Evolutionary conservation across 345 rosid species (phyloP).

Genomic region (Barbarea vulgaris): DNA sequence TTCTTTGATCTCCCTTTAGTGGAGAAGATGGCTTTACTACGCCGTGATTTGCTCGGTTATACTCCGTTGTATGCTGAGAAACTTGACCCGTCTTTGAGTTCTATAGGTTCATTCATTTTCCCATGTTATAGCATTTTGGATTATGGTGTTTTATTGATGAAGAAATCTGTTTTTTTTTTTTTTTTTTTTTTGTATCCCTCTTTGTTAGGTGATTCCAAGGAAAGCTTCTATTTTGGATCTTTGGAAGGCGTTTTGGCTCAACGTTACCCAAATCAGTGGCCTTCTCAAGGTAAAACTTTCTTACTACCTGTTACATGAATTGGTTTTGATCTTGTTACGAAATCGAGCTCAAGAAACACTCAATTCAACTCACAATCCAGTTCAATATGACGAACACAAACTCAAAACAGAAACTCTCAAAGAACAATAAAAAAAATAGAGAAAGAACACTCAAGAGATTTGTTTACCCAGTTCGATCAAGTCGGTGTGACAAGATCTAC

Average conservation of each 20-base stretch:
- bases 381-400: no score
- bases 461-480: no score
- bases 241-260: constrained; percentile 42
- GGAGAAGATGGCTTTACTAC: constrained; percentile 58
- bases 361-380: no score
- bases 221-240: constrained; percentile 76
- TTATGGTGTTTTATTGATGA: neutral
- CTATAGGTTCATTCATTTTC: constrained; percentile 28
- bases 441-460: no score
- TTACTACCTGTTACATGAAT: neutral
- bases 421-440: no score
- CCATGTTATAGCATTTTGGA: neutral
- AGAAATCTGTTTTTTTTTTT: neutral
- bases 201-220: constrained; percentile 74
- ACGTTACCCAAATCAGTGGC: constrained; percentile 72
- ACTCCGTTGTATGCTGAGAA: constrained; percentile 61
- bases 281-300: constrained; percentile 57
- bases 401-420: no score
- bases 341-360: no score
- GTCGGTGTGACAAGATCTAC: no score
- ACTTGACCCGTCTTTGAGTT: constrained; percentile 43
- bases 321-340: neutral
- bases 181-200: neutral
- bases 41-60: constrained; percentile 66
- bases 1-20: constrained; percentile 66